Conservation (phyloP, 345 rosid genomes). For the Cochlearia excelsa region DNA sequence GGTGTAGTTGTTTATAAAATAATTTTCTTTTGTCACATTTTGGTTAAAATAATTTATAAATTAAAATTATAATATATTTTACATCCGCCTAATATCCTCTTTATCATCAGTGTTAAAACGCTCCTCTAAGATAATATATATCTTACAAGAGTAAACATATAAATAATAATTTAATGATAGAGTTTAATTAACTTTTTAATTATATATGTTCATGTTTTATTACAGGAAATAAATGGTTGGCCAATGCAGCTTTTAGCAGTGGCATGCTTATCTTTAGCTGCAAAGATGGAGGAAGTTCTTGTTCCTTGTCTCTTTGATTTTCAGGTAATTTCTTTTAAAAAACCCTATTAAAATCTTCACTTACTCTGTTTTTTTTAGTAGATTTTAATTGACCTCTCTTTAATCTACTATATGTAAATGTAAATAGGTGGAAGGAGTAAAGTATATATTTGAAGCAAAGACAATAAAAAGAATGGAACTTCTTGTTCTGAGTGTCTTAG, state of each 20-base stretch:
- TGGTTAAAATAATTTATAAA: too few species aligned
- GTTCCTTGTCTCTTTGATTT: constrained; percentile 83
- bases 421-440: constrained; percentile 66
- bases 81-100: constrained; percentile 25
- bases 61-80: constrained; percentile 18
- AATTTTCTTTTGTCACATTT: too few species aligned
- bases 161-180: too few species aligned
- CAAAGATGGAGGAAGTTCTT: constrained; percentile 95
- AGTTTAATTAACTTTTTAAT: too few species aligned
- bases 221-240: constrained; percentile 69
- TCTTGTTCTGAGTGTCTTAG: constrained; percentile 69
- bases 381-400: background rate
- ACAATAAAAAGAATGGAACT: constrained; percentile 89
- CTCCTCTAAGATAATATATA: constrained; percentile 20
- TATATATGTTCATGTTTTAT: too few species aligned
- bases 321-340: constrained; percentile 48
- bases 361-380: constrained; percentile 1
- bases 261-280: constrained; percentile 95
- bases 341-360: background rate
- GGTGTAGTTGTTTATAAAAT: background rate
- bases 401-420: background rate
- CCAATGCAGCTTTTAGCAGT: constrained; percentile 85
- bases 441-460: constrained; percentile 73
- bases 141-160: too few species aligned
- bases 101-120: constrained; percentile 28